A percentile compares a stretch with the other conserved stretches of the same genome.
Conservation (phyloP, 352 stramenopile species). For the Globisporangium irregulare region DNA sequence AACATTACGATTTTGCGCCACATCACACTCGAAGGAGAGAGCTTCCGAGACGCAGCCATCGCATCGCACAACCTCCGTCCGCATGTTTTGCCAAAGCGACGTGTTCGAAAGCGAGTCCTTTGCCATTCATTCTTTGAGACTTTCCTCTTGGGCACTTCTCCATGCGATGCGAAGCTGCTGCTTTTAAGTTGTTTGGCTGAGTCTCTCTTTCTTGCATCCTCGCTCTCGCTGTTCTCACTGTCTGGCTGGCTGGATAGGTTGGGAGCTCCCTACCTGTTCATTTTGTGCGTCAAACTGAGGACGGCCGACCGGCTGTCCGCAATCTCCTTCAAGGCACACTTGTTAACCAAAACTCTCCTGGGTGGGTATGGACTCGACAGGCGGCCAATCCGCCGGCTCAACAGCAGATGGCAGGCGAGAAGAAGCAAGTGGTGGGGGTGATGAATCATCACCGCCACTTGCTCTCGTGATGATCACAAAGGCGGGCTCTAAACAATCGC, state of each 20-base stretch:
- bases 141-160: background rate
- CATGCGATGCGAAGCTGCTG: background rate
- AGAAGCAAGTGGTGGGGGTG: background rate
- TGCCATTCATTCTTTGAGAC: background rate
- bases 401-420: background rate
- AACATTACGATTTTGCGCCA: background rate
- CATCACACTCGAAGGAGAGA: background rate
- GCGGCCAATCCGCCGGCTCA: too few species aligned
- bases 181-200: background rate
- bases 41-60: too few species aligned
- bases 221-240: too few species aligned
- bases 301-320: too few species aligned
- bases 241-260: background rate
- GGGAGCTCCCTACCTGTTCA: background rate
- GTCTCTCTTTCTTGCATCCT: too few species aligned
- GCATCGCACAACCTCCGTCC: too few species aligned
- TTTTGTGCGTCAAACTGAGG: background rate
- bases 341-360: background rate
- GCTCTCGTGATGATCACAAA: background rate
- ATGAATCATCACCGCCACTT: background rate
- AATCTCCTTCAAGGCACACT: background rate
- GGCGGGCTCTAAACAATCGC: background rate
- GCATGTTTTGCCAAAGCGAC: background rate
- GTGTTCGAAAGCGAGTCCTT: background rate
- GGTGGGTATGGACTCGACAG: background rate